Base-by-base conservation (phyloP, 768 basidiomycete genomes). In the Amanita polypyramis region DNA sequence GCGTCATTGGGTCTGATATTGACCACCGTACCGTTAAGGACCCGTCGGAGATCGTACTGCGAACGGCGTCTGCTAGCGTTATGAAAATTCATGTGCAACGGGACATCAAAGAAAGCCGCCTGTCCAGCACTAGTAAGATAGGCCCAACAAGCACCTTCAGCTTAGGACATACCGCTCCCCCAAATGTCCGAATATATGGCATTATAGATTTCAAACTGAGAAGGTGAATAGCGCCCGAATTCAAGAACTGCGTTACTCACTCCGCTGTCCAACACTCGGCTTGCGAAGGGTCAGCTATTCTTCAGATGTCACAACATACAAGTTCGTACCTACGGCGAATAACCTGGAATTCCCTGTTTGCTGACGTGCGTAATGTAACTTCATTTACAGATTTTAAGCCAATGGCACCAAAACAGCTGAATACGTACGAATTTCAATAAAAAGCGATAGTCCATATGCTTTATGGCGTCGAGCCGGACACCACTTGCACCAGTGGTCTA, bases 81-180 rank as follows among this genome's bases (percentile, higher is more conserved):
- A 57, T 82, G 72, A 58, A 94, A 82, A 54, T 88, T 90, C 64
- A 79, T 73, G 58, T 97, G 93, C 17, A 97, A 70, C 15, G 90
- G 89, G 5, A 90, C 88, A 59, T 96, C 93, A 54, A 96, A 96
- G 59, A 95, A 90, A 0, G 91, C 74, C 9, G 85, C 79, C 83
- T 95, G 62, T 29, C 50, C 47, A 29, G 11, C 14, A 7, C 52
- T 35, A n/a, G n/a, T n/a, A 34, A 44, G 42, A 43, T n/a, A 29
- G 29, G 3, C 8, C 23, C 4, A 6, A 14, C 7, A 25, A 27
- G 37, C 15, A 19, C 41, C 42, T 20, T 43, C 51, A 52, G 27
- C 47, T 36, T 4, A 43, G 4, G 19, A n/a, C 32, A 8, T 33
- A 85, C 86, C 62, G 84, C 71, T 53, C 86, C 85, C 62, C 73